phyloP scores from a whole-genome alignment of 106 monocot species.

The Phalaenopsis aphrodite region DNA sequence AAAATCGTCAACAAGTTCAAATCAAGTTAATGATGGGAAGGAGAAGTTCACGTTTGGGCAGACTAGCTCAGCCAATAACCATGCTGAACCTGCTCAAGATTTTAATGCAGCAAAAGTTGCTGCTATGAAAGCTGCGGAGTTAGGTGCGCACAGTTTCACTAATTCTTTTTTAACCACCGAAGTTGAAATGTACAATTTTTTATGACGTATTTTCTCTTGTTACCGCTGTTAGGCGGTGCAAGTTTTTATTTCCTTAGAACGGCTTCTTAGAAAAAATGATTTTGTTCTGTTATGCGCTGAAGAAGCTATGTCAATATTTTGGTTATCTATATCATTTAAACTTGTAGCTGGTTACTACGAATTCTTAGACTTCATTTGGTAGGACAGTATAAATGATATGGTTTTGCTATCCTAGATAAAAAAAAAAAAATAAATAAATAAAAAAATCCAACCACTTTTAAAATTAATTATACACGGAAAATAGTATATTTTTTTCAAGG shows the following conservation, averaged over 20 bases:
- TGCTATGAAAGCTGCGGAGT: slow-evolving; percentile 94
- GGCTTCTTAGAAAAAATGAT: neutral
- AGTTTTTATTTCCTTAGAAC: neutral
- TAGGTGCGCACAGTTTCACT: slow-evolving; percentile 30
- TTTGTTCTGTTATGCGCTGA: neutral
- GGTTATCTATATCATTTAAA: neutral
- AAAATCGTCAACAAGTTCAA: slow-evolving; percentile 26
- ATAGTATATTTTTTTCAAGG: too few relatives aligned
- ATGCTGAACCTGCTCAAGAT: slow-evolving; percentile 36
- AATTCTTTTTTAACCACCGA: neutral
- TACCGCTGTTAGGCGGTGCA: neutral
- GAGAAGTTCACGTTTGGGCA: slow-evolving; percentile 23
- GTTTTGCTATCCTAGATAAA: too few relatives aligned
- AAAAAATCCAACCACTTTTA: too few relatives aligned
- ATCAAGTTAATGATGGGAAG: slow-evolving; percentile 12
- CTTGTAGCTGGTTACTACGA: too few relatives aligned
- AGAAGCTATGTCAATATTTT: neutral
- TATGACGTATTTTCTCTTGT: neutral
- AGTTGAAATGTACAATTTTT: neutral
- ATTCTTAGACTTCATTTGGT: too few relatives aligned
- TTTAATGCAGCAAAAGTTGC: slow-evolving; percentile 79
- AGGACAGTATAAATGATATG: too few relatives aligned
- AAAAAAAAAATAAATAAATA: too few relatives aligned
- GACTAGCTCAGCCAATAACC: slow-evolving; percentile 11
- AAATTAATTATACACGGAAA: too few relatives aligned